These are phyloP conservation scores for Yueomyces sp. DNA, from an alignment of 805 yeast genomes.

Conservation along the genomic window DNA sequence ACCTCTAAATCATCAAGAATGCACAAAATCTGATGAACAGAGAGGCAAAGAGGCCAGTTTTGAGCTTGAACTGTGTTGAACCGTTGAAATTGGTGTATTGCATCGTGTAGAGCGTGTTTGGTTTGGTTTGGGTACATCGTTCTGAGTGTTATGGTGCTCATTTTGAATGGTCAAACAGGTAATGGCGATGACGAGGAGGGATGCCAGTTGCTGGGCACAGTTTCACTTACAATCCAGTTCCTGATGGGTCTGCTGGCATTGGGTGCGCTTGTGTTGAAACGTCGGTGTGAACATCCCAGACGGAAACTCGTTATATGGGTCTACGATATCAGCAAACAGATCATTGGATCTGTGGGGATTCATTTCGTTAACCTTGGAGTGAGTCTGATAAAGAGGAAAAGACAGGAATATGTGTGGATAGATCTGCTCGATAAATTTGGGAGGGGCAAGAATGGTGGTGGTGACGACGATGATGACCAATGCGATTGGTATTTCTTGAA, in stretches of 20 bases:
- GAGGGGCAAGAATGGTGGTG: not conserved
- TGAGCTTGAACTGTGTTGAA: too few species aligned
- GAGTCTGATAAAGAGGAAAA: conserved; percentile 41
- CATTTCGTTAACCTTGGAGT: conserved; percentile 66
- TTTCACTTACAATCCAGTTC: conserved; percentile 67
- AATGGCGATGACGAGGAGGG: conserved; percentile 4
- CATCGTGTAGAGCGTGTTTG: too few species aligned
- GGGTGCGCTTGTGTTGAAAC: conserved; percentile 57
- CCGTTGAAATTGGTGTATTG: too few species aligned
- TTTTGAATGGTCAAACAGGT: conserved; percentile 1
- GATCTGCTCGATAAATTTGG: not conserved
- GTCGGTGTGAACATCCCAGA: conserved; percentile 70
- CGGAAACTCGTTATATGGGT: conserved; percentile 84
- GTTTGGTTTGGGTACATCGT: conserved; percentile 9
- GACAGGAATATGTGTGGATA: conserved; percentile 5
- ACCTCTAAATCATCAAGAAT: too few species aligned
- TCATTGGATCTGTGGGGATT: conserved; percentile 74
- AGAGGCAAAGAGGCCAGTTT: too few species aligned
- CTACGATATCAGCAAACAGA: conserved; percentile 81
- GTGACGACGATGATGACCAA: conserved; percentile 44
- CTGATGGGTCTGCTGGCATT: conserved; percentile 67
- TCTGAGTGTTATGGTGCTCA: conserved; percentile 16
- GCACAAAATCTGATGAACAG: too few species aligned
- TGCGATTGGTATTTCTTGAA: conserved; percentile 94
- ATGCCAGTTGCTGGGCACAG: conserved; percentile 72